Base-by-base conservation (phyloP, 106 monocot genomes). In the Apostasia ramifera region DNA sequence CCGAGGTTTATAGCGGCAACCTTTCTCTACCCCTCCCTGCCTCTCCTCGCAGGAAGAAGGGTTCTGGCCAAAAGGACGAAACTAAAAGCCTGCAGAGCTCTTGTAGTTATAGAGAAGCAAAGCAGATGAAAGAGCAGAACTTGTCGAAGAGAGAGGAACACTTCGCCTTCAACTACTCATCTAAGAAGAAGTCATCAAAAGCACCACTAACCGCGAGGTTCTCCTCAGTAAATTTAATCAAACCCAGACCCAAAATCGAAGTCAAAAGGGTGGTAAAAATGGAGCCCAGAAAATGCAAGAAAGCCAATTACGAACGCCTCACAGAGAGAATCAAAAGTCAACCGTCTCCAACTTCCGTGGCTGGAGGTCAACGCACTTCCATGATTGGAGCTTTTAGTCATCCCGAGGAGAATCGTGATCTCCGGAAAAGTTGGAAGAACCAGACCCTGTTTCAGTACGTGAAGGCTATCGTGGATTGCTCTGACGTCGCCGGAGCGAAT, bases 361-460 rank as follows among this genome's bases (percentile, higher is more conserved):
- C 40, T 41, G 9, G 10, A 26, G 26, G 26, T 26, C 26, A 26
- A 26, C 26, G 26, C 26, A 26, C 26, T 26, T 26, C 26, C 26
- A 26, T 26, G 26, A 53, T 26, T 64, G 1, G 48, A 59, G 56
- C 44, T 61, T 1, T n/a, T 15, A 6, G 52, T 42, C 52, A 4
- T 52, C 7, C n/a, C 6, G 1, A 2, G 13, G 8, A 15, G 41
- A 53, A 40, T 15, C 40, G 7, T 41, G 6, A 4, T 61, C 4
- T 3, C 43, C 44, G 3, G 14, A 53, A 0, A 10, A 1, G 12
- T 74, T 71, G 52, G 40, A 77, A 81, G 57, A 69, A 79, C 41
- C 77, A 87, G 38, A 79, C 68, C 12, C 80, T 79, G 76, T 76
- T 68, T 78, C 52, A 67, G 0, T 95, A 95, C 57, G 58, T 95